Conservation (phyloP, 768 basidiomycete species). For the Chalciporus sphaerocephalus region DNA sequence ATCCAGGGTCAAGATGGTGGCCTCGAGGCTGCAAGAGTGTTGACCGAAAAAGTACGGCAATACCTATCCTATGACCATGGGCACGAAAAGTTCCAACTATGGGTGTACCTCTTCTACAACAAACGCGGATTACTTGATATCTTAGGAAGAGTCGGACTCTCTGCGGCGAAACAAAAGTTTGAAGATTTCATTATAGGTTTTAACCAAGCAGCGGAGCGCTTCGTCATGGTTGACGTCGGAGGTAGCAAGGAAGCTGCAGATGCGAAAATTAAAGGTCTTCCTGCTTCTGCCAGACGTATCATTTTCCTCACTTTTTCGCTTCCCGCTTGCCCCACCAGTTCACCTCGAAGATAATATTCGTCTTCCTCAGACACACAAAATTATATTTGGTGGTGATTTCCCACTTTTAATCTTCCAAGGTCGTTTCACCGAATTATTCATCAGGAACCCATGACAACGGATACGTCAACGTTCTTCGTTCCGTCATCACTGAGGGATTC, state of each 20-base stretch:
- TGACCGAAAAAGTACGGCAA: conserved; percentile 34
- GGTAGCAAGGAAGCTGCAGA: conserved; percentile 70
- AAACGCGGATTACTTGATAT: conserved; percentile 56
- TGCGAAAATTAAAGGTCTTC: conserved; percentile 66
- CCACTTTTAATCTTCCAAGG: conserved; percentile 1
- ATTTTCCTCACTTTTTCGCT: conserved; percentile 16
- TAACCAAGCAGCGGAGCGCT: conserved; percentile 64
- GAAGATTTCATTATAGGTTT: conserved; percentile 67
- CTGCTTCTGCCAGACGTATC: background rate
- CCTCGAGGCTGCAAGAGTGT: conserved; percentile 46
- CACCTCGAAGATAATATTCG: conserved; percentile 39
- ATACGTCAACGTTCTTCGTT: conserved; percentile 58
- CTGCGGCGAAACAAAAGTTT: conserved; percentile 39
- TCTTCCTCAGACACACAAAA: conserved; percentile 59
- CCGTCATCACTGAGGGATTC: conserved; percentile 61
- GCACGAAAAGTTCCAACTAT: conserved; percentile 42
- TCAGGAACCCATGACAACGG: conserved; percentile 72
- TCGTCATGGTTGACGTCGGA: conserved; percentile 68
- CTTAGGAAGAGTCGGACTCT: conserved; percentile 35
- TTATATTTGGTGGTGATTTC: conserved; percentile 61
- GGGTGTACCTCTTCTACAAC: conserved; percentile 61
- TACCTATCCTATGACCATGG: conserved; percentile 19
- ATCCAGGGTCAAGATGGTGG: conserved; percentile 55
- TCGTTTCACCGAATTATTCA: background rate
- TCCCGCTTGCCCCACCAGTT: conserved; percentile 24